These are phyloP conservation scores for Symbiodinium pilosum DNA, from an alignment of 73 alveolate genomes.

Conservation along the genomic window DNA sequence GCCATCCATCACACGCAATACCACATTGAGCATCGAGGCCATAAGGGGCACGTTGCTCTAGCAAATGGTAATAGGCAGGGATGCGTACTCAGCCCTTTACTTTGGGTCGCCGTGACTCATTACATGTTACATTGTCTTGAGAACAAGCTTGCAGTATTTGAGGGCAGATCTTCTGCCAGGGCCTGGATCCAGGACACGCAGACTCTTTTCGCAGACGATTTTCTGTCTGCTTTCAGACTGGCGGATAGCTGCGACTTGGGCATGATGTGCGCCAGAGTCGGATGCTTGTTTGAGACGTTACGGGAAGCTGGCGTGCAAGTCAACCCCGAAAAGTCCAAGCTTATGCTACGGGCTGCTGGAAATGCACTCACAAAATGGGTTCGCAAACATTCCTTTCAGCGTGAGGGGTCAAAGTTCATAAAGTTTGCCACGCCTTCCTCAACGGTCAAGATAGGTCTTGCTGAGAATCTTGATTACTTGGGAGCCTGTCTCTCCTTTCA, in stretches of 20 bases:
- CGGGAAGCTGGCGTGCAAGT: background rate
- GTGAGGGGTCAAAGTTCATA: background rate
- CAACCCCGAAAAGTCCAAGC: background rate
- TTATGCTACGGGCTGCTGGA: background rate
- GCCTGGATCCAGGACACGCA: background rate
- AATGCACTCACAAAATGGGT: background rate
- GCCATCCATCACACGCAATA: background rate
- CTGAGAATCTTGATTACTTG: too few species aligned
- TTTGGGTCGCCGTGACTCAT: background rate
- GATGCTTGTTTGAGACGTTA: background rate
- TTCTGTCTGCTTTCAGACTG: background rate
- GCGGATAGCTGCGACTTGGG: background rate
- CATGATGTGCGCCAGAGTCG: background rate
- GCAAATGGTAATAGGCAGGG: background rate
- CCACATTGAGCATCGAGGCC: background rate
- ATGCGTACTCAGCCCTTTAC: background rate
- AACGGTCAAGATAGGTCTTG: background rate
- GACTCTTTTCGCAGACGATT: background rate
- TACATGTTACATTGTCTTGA: background rate
- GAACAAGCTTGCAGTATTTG: background rate
- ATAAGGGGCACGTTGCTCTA: background rate
- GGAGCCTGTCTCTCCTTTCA: background rate
- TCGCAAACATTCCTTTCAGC: background rate
- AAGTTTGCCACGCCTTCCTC: background rate
- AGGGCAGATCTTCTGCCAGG: background rate